A percentile compares a stretch with the other conserved stretches of the same genome.
phyloP scores from a whole-genome alignment of 768 basidiomycete genomes.

The Pleurotus djamor region DNA sequence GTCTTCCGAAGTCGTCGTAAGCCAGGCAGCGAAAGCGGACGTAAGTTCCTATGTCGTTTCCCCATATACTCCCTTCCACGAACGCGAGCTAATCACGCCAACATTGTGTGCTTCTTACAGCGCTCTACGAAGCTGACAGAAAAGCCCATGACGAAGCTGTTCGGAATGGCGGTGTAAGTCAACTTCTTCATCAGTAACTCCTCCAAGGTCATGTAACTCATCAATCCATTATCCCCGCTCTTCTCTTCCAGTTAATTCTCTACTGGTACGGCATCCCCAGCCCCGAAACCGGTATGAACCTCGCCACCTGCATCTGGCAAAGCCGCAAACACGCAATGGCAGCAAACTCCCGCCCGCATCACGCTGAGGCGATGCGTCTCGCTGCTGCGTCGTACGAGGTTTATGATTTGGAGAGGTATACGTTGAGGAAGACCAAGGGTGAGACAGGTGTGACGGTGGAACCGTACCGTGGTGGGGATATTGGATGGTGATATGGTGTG shows the following conservation, averaged over 20 bases:
- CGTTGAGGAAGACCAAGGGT: slow-evolving; percentile 66
- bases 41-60: slow-evolving; percentile 36
- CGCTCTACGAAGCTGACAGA: slow-evolving; percentile 84
- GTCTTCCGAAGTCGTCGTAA: slow-evolving; percentile 83
- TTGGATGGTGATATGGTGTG: slow-evolving; percentile 56
- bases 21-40: slow-evolving; percentile 62
- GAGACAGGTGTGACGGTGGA: slow-evolving; percentile 53
- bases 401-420: slow-evolving; percentile 76
- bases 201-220: no score
- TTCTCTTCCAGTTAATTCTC: slow-evolving; percentile 83
- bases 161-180: slow-evolving; percentile 75
- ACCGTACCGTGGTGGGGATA: slow-evolving; percentile 60
- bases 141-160: slow-evolving; percentile 93
- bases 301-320: slow-evolving; percentile 97
- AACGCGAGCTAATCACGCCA: slow-evolving; percentile 2
- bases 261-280: slow-evolving; percentile 95
- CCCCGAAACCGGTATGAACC: slow-evolving; percentile 73
- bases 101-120: slow-evolving; percentile 25
- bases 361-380: slow-evolving; percentile 80
- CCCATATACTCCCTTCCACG: background rate
- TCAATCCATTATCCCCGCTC: no score
- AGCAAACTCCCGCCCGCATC: slow-evolving; percentile 78
- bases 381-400: slow-evolving; percentile 75
- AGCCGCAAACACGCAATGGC: slow-evolving; percentile 80
- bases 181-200: background rate